Evolutionary conservation across 305 asterid species (phyloP), one percentile per base, ranked within the genome.

Genomic region (Euphrasia arctica): DNA sequence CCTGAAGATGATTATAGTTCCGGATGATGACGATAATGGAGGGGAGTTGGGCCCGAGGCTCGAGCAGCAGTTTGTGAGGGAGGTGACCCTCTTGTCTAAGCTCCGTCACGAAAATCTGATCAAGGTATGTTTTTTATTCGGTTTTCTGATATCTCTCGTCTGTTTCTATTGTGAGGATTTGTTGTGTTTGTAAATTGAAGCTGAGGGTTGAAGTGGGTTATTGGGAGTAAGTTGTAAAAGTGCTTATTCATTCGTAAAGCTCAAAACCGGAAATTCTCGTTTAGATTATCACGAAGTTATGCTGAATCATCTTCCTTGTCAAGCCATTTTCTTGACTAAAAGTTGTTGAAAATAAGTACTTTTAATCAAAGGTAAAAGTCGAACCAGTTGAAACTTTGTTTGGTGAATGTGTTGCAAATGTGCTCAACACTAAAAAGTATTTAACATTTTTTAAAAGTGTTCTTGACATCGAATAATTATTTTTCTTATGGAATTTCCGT

Each of bases 1-100:
- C 0, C 89, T 92, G 32, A 92, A 92, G 52, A 80, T 92, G 47
- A 87, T 87, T 29, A 79, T 85, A 70, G 78, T 83, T 32, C 96
- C 95, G 13, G 90, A 77, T 70, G 85, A 80, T 68, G 89, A 85
- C 61, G 78, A 76, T 74, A 78, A 60, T 60, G 79, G 45, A 39
- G 45, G 72, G 41, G 63, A 58, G 14, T 56, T 75, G 39, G 69
- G 71, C 57, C 64, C 64, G 66, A 77, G 82, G 52, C 77, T 88
- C 78, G 74, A 67, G 81, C 76, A 77, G 27, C 87, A 82, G 73
- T 85, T 78, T 70, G 69, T 68, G 9, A 62, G 86, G 50, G 93
- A 85, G 81, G 80, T 72, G 18, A 67, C 81, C 25, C 78, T 85
- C 69, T 74, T 87, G 79, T 77, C 92, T 31, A 88, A 83, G 54